phyloP scores from a whole-genome alignment of 83 land plant species.

The Picea abies region DNA sequence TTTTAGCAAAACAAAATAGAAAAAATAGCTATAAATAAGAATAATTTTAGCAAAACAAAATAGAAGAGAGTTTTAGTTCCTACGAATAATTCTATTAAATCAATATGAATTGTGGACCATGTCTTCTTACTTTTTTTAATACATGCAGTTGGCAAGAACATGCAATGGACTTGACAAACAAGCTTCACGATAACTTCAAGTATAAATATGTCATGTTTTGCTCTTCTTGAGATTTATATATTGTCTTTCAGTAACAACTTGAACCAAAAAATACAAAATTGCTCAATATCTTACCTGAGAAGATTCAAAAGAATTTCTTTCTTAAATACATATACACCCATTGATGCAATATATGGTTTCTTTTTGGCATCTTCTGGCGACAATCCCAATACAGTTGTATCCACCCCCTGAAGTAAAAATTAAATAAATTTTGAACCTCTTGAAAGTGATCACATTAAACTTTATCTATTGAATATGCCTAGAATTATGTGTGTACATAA shows the following conservation, averaged over 20 bases:
- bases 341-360: slow-evolving; percentile 95
- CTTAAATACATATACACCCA: slow-evolving; percentile 97
- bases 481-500: not conserved
- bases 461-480: not conserved
- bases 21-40: not conserved
- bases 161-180: not conserved
- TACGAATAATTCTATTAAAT: not conserved
- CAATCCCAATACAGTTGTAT: slow-evolving; percentile 88
- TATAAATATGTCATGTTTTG: not conserved
- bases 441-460: not conserved
- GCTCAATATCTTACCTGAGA: slow-evolving; percentile 62
- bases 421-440: not conserved
- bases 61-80: not conserved
- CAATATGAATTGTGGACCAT: not conserved
- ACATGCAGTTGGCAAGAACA: not conserved
- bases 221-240: not conserved
- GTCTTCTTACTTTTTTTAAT: not conserved
- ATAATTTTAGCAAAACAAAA: not conserved
- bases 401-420: slow-evolving; percentile 63
- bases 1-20: not conserved
- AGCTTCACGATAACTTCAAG: not conserved
- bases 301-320: slow-evolving; percentile 88
- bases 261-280: not conserved
- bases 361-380: slow-evolving; percentile 80
- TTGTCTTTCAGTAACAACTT: not conserved